Evolutionary conservation across 2,329 filamentous ascomycete genomes (phyloP).

Genomic region (Chlorencoelia australis): DNA sequence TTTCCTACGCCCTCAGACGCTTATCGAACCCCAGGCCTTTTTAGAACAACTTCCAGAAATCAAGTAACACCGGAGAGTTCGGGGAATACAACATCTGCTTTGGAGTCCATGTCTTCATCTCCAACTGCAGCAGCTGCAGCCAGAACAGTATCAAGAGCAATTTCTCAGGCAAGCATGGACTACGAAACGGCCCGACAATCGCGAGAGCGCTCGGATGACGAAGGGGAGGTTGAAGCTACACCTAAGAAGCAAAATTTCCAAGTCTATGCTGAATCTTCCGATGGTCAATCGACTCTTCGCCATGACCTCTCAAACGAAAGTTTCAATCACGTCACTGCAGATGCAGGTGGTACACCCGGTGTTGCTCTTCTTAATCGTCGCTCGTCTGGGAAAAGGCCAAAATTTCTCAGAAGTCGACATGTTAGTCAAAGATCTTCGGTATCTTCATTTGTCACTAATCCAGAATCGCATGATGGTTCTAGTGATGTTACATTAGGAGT

Average conservation of each 20-base stretch:
- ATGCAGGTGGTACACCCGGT: slow-evolving; percentile 39
- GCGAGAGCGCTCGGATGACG: slow-evolving; percentile 12
- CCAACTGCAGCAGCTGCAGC: slow-evolving; percentile 46
- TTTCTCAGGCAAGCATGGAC: slow-evolving; percentile 34
- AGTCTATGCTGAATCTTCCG: slow-evolving; percentile 10
- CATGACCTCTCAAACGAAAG: slow-evolving; percentile 28
- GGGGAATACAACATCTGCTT: slow-evolving; percentile 37
- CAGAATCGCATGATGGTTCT: slow-evolving; percentile 39
- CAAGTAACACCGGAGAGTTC: slow-evolving; percentile 8
- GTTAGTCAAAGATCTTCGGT: slow-evolving; percentile 50
- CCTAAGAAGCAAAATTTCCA: slow-evolving; percentile 15
- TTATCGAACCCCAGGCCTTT: slow-evolving; percentile 19
- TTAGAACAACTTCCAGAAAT: slow-evolving; percentile 3
- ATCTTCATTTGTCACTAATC: slow-evolving; percentile 46
- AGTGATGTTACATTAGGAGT: slow-evolving; percentile 67
- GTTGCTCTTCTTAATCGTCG: slow-evolving; percentile 30
- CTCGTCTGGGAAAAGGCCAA: slow-evolving; percentile 39
- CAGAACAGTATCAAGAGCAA: slow-evolving; percentile 41
- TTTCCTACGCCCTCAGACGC: slow-evolving; percentile 20
- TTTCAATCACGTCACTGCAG: slow-evolving; percentile 23
- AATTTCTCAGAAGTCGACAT: slow-evolving; percentile 44
- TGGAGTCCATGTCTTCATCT: slow-evolving; percentile 46
- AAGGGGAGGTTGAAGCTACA: slow-evolving; percentile 18
- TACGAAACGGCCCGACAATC: slow-evolving; percentile 10
- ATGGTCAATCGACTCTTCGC: slow-evolving; percentile 21